A percentile compares a stretch with the other conserved stretches of the same genome.
These are phyloP conservation scores for Millerozyma acaciae DNA, from an alignment of 805 yeast genomes.

Conservation along the genomic window DNA sequence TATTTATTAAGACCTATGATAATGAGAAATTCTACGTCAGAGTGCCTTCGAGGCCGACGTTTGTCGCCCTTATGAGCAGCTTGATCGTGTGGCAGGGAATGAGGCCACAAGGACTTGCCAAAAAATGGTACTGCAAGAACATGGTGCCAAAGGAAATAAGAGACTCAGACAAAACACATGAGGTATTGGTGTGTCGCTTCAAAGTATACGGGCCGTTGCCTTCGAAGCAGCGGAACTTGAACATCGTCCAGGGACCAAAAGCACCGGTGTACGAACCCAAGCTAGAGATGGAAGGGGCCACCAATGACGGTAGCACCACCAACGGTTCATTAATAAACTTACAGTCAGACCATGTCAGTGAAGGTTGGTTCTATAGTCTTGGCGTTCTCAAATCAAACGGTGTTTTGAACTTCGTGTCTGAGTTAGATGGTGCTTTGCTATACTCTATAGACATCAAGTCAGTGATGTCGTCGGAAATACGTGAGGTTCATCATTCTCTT, in stretches of 20 bases:
- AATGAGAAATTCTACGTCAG: constrained; percentile 35
- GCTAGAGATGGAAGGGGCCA: constrained; percentile 4
- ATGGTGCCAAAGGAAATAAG: constrained; percentile 20
- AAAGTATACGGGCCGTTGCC: constrained; percentile 63
- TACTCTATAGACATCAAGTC: constrained; percentile 54
- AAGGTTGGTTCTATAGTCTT: constrained; percentile 72
- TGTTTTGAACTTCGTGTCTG: constrained; percentile 52
- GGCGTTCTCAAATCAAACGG: constrained; percentile 68
- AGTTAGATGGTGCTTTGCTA: constrained; percentile 58
- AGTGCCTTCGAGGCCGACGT: constrained; percentile 32
- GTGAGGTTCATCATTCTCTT: constrained; percentile 60
- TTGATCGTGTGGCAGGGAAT: constrained; percentile 56
- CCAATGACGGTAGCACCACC: constrained; percentile 3
- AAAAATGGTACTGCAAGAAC: constrained; percentile 49
- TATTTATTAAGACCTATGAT: constrained; percentile 39
- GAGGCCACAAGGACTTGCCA: constrained; percentile 48
- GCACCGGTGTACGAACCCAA: constrained; percentile 30
- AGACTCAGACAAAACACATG: constrained; percentile 19
- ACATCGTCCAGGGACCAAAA: constrained; percentile 32
- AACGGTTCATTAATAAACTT: constrained; percentile 6
- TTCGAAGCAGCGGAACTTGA: constrained; percentile 32
- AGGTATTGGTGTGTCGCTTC: constrained; percentile 58
- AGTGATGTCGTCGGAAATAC: constrained; percentile 56
- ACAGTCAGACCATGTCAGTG: constrained; percentile 22
- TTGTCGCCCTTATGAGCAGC: constrained; percentile 41